Percentiles rank a stretch among this genome's conserved stretches.
Conservation (phyloP, 352 stramenopile species). For the Globisporangium nodosum region DNA sequence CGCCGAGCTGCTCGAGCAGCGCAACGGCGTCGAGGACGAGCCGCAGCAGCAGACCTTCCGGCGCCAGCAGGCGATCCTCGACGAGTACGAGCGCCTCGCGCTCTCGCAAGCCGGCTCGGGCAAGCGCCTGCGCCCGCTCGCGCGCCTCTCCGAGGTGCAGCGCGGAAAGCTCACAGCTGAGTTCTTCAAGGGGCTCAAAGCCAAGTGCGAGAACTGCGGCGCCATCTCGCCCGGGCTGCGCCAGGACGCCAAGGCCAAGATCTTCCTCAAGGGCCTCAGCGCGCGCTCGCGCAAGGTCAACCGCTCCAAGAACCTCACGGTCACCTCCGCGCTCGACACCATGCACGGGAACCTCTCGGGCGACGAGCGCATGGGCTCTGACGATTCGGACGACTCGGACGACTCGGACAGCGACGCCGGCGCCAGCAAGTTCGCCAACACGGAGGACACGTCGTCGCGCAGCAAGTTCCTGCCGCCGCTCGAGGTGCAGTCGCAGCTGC, state of each 20-base stretch:
- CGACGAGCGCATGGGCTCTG: conserved; percentile 16
- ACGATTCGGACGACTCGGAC: conserved; percentile 62
- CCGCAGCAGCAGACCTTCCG: conserved; percentile 61
- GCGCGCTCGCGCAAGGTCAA: conserved; percentile 76
- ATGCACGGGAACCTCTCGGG: conserved; percentile 70
- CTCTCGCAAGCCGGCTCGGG: conserved; percentile 39
- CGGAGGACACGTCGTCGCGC: conserved; percentile 57
- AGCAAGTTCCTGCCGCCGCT: conserved; percentile 94
- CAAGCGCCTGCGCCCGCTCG: conserved; percentile 33
- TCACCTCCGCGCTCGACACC: conserved; percentile 77
- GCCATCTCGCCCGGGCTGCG: conserved; percentile 93
- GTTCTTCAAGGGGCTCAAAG: conserved; percentile 90
- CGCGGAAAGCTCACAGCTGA: conserved; percentile 80
- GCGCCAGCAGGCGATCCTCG: conserved; percentile 81
- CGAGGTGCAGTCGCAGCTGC: conserved; percentile 94
- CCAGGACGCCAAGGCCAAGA: conserved; percentile 96
- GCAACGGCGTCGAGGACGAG: conserved; percentile 84
- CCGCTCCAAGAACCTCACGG: conserved; percentile 75
- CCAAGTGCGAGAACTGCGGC: conserved; percentile 97
- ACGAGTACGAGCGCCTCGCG: conserved; percentile 86
- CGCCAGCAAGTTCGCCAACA: conserved; percentile 34
- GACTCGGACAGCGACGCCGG: conserved; percentile 40
- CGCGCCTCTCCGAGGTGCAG: conserved; percentile 62
- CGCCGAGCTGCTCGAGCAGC: conserved; percentile 77
- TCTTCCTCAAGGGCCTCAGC: conserved; percentile 93